Conservation (phyloP, 805 yeast species). For the Saccharomycopsis oosterbeekiorum region DNA sequence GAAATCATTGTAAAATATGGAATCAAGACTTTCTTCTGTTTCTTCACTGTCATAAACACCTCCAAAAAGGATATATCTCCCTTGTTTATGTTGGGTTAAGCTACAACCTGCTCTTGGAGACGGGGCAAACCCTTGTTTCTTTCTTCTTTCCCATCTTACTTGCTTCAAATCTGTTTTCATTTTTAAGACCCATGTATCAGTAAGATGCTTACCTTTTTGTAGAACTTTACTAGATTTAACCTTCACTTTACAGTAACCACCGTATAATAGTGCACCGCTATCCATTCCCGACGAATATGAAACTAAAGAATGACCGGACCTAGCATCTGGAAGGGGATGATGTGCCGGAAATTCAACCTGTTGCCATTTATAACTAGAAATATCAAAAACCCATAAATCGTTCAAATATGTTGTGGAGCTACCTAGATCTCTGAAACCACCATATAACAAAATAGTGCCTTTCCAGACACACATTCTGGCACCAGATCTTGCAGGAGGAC, state of each 20-base stretch:
- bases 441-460: slow-evolving; percentile 73
- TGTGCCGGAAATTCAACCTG: slow-evolving; percentile 80
- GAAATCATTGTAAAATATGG: slow-evolving; percentile 72
- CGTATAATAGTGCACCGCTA: slow-evolving; percentile 81
- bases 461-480: slow-evolving; percentile 90
- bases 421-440: slow-evolving; percentile 91
- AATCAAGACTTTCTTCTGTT: slow-evolving; percentile 84
- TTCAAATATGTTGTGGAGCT: slow-evolving; percentile 69
- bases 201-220: slow-evolving; percentile 82
- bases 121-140: slow-evolving; percentile 84
- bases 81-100: slow-evolving; percentile 68
- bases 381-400: slow-evolving; percentile 90
- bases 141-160: slow-evolving; percentile 80
- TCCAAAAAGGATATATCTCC: slow-evolving; percentile 88
- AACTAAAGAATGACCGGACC: slow-evolving; percentile 87
- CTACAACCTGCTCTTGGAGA: slow-evolving; percentile 93
- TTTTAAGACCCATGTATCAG: slow-evolving; percentile 78
- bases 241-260: slow-evolving; percentile 81
- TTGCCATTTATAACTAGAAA: slow-evolving; percentile 82
- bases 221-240: slow-evolving; percentile 82
- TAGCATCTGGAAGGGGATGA: slow-evolving; percentile 75
- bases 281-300: slow-evolving; percentile 35
- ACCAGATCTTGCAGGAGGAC: slow-evolving; percentile 85
- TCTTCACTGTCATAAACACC: slow-evolving; percentile 94
- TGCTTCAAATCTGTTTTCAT: slow-evolving; percentile 73